These are phyloP conservation scores for Aspergillus spinulosporus DNA, from an alignment of 2,329 filamentous ascomycete genomes.

Conservation along the genomic window DNA sequence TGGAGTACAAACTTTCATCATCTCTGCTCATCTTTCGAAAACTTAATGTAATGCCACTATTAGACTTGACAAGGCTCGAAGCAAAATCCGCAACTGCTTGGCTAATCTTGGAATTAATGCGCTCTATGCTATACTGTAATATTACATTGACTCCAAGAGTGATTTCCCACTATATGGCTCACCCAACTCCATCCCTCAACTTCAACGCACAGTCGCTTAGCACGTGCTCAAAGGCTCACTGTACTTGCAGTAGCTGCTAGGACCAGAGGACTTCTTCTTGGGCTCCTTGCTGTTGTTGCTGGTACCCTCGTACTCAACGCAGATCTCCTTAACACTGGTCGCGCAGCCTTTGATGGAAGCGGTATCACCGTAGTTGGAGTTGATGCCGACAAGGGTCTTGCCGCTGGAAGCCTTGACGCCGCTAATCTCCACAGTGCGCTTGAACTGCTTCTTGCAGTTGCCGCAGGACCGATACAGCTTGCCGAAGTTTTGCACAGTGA, in stretches of 20 bases:
- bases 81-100: too few species aligned
- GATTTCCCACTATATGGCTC: too few species aligned
- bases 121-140: too few species aligned
- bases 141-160: too few species aligned
- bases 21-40: too few species aligned
- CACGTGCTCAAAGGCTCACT: constrained; percentile 50
- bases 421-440: constrained; percentile 31
- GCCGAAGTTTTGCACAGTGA: constrained; percentile 43
- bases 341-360: constrained; percentile 24
- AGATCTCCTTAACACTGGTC: constrained; percentile 19
- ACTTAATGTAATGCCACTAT: too few species aligned
- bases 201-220: constrained; percentile 1
- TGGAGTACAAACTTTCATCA: too few species aligned
- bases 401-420: constrained; percentile 35
- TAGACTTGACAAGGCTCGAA: too few species aligned
- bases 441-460: constrained; percentile 35
- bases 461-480: constrained; percentile 53
- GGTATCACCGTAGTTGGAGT: constrained; percentile 22
- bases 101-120: too few species aligned
- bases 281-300: constrained; percentile 27
- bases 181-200: too few species aligned
- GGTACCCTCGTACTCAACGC: constrained; percentile 32
- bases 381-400: constrained; percentile 36
- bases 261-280: neutral
- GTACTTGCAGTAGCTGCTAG: constrained; percentile 4